These are phyloP conservation scores for Saccharomyces pastorianus DNA, from an alignment of 1,139 yeast species.

Conservation along the genomic window DNA sequence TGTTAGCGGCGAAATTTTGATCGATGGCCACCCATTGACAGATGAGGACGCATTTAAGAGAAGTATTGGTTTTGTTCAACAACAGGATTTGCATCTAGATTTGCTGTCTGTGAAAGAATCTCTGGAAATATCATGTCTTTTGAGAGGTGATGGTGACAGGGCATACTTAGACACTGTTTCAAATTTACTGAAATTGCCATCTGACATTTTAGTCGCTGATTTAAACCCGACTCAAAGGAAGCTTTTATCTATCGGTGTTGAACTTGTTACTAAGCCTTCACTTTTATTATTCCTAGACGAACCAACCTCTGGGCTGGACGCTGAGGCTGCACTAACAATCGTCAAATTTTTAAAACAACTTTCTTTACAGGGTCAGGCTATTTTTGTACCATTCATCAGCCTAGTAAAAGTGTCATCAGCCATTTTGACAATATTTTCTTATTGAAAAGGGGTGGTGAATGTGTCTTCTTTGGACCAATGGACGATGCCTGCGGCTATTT, in stretches of 20 bases:
- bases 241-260: conserved; percentile 47
- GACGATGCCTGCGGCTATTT: conserved; percentile 39
- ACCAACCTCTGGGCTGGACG: conserved; percentile 44
- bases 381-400: conserved; percentile 44
- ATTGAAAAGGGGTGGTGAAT: conserved; percentile 38
- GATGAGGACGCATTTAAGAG: conserved; percentile 38
- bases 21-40: conserved; percentile 42
- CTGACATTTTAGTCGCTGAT: conserved; percentile 36
- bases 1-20: conserved; percentile 48
- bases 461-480: conserved; percentile 36
- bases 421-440: conserved; percentile 38
- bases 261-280: conserved; percentile 43
- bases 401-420: conserved; percentile 26
- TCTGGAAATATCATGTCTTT: conserved; percentile 41
- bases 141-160: conserved; percentile 43
- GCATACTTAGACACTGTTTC: conserved; percentile 42
- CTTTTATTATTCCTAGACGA: conserved; percentile 40
- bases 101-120: conserved; percentile 47
- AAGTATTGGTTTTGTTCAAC: conserved; percentile 53
- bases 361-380: conserved; percentile 42
- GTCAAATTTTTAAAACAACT: conserved; percentile 37
- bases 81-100: conserved; percentile 48
- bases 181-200: conserved; percentile 34
- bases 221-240: conserved; percentile 37
- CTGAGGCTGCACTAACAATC: conserved; percentile 43